Evolutionary conservation across 75 land plant species (phyloP).

Genomic region (Gnetum montanum): DNA sequence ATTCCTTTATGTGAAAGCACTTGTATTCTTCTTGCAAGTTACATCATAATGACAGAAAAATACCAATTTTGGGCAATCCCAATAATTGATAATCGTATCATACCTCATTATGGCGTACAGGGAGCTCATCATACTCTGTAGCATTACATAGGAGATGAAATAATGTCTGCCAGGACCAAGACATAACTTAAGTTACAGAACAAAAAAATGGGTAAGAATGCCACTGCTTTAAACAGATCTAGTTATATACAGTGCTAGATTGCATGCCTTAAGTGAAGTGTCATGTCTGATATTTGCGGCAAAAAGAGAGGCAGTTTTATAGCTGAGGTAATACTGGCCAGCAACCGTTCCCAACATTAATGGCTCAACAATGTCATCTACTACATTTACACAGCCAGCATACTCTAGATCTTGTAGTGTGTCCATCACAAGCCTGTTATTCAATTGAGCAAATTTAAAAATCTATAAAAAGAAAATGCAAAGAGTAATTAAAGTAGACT

Average conservation of each 20-base stretch:
- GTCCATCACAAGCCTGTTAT: slow-evolving; percentile 55
- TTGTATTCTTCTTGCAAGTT: no score
- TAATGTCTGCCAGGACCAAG: slow-evolving; percentile 54
- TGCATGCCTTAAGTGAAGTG: slow-evolving; percentile 71
- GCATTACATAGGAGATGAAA: slow-evolving; percentile 79
- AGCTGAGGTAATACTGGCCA: slow-evolving; percentile 88
- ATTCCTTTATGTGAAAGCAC: no score
- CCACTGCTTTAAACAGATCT: background rate
- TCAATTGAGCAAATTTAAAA: background rate
- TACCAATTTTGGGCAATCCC: no score
- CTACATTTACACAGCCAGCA: slow-evolving; percentile 81
- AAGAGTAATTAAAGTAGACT: background rate
- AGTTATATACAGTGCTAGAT: background rate
- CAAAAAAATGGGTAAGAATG: no score
- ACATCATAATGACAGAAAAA: no score
- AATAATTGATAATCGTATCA: no score
- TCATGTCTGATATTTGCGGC: slow-evolving; percentile 67
- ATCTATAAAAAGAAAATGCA: slow-evolving; percentile 5
- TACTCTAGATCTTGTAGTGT: slow-evolving; percentile 89
- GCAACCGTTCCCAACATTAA: slow-evolving; percentile 89
- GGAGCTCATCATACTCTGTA: slow-evolving; percentile 94
- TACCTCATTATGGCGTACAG: slow-evolving; percentile 99
- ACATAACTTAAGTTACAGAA: slow-evolving; percentile 1
- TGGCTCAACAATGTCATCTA: slow-evolving; percentile 70
- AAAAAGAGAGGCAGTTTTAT: slow-evolving; percentile 86